phyloP scores from a whole-genome alignment of 2,329 filamentous ascomycete species.

The Botrytis hyacinthi region DNA sequence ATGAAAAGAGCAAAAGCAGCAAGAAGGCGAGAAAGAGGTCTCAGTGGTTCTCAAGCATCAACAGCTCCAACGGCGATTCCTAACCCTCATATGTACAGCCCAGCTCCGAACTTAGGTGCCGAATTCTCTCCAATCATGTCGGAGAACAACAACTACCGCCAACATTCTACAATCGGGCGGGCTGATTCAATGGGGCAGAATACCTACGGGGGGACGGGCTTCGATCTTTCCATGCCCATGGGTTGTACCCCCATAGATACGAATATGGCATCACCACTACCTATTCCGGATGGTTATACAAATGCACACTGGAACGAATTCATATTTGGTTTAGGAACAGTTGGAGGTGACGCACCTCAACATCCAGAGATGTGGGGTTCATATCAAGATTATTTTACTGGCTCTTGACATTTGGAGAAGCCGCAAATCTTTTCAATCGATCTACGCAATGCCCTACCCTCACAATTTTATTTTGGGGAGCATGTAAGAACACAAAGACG shows the following conservation, averaged over 20 bases:
- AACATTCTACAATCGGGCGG: neutral
- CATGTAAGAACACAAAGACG: constrained; percentile 2
- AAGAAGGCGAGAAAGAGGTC: constrained; percentile 17
- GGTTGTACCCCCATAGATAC: constrained; percentile 3
- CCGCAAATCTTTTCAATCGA: neutral
- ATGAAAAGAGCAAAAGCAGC: constrained; percentile 49
- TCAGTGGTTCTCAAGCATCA: constrained; percentile 6
- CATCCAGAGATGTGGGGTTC: constrained; percentile 8
- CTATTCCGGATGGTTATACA: constrained; percentile 1
- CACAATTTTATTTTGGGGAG: neutral
- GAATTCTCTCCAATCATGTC: neutral
- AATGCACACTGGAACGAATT: constrained; percentile 21
- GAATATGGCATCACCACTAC: neutral
- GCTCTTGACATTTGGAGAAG: neutral
- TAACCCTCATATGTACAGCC: neutral
- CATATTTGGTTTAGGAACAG: constrained; percentile 4
- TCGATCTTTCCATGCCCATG: constrained; percentile 15
- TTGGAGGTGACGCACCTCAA: neutral
- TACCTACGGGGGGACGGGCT: neutral
- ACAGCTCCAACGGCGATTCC: neutral
- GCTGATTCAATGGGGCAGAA: constrained; percentile 6
- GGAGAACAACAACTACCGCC: neutral
- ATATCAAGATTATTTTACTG: constrained; percentile 12
- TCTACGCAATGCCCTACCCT: neutral
- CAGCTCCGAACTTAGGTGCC: neutral